Evolutionary conservation across 2,329 filamentous ascomycete species (phyloP), one percentile per base, ranked within the genome.

Genomic region (Nigrospora oryzae): DNA sequence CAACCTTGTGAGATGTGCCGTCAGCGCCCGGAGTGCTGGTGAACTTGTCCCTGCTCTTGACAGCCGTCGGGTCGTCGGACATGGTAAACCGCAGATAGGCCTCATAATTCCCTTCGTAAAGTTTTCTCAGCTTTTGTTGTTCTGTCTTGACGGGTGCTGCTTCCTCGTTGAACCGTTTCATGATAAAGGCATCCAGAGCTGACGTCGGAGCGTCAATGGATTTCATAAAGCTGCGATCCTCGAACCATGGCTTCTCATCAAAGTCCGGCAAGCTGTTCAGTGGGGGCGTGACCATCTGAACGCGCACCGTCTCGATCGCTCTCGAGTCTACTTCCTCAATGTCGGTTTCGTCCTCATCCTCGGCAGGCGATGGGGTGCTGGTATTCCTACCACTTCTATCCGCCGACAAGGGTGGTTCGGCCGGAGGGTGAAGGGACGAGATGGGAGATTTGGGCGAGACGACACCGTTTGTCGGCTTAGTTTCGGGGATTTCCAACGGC

Each of bases 1-100:
- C 63, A 8, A 65, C 58, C 14, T 67, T 56, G 5, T 57, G 61
- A 0, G 63, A 61, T 6, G 50, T 57, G 1, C 56, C 47, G 12
- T 68, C 67, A 2, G 56, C 52, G 30, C 66, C 64, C 3, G 63
- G 56, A 5, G 65, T 58, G 39, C 63, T 65, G 10, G 67, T 66
- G 44, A 77, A 77, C 44, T 75, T 77, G 11, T 77, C 74, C 19
- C 76, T 68, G 49, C 72, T 78, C 54, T 75, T 77, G 14, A 72
- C 58, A 1, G 77, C 76, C 10, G 69, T 65, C 3, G 74, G 73
- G 39, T 80, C 76, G 46, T 70, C 68, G 2, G 77, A 80, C 48
- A 69, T 60, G 8, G 77, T 80, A 47, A 77, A 81, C 10, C 71
- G 63, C 4, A 80, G 64, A 48, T 81, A 81, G 1, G 57, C 56